Evolutionary conservation across 176 grass and related monocot genomes (phyloP).

Genomic region (Saccharum spontaneum): DNA sequence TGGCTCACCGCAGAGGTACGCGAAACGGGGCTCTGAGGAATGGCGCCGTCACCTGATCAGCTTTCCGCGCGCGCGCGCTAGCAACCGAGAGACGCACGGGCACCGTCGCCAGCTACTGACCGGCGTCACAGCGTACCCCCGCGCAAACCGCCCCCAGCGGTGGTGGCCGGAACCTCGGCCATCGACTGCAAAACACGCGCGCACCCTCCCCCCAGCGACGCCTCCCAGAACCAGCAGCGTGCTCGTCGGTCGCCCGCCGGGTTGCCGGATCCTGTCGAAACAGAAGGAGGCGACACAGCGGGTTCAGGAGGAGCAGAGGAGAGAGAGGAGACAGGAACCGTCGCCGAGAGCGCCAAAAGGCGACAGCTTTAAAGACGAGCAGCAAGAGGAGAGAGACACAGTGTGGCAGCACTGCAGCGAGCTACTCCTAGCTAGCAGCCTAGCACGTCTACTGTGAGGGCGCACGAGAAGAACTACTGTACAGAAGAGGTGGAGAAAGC

Average conservation of each 20-base stretch:
- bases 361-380: slow-evolving; percentile 70
- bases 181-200: slow-evolving; percentile 26
- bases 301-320: slow-evolving; percentile 5
- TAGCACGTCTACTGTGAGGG: slow-evolving; percentile 27
- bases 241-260: neutral
- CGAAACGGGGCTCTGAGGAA: neutral
- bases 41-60: neutral
- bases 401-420: slow-evolving; percentile 21
- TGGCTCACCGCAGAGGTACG: slow-evolving; percentile 4
- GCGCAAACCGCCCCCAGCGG: neutral
- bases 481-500: too few relatives aligned
- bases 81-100: neutral
- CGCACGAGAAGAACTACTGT: too few relatives aligned
- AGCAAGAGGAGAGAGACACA: slow-evolving; percentile 5
- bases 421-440: neutral
- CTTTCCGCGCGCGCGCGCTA: neutral
- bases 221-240: neutral
- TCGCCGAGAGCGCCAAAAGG: slow-evolving; percentile 45
- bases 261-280: slow-evolving; percentile 22
- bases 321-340: slow-evolving; percentile 12
- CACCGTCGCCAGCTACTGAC: slow-evolving; percentile 14
- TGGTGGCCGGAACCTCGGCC: slow-evolving; percentile 48
- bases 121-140: slow-evolving; percentile 29
- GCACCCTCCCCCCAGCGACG: neutral
- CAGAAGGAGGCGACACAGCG: neutral